Percentiles rank a stretch among this genome's conserved stretches.
These are phyloP conservation scores for Tetrapisispora iriomotensis DNA, from an alignment of 805 yeast genomes.

Conservation along the genomic window DNA sequence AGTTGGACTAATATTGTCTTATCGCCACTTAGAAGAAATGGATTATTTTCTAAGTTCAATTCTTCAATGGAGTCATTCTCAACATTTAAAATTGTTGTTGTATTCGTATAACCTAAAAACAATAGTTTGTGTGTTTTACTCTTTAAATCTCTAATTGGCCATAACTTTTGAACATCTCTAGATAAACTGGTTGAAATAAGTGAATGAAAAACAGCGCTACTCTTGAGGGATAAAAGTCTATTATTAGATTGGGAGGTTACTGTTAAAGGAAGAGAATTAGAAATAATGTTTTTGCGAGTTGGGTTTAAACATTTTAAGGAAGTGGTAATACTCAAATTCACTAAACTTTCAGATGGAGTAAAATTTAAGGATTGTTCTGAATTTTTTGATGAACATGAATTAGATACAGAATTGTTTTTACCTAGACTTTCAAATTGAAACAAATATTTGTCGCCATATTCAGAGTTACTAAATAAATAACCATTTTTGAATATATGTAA, in stretches of 20 bases:
- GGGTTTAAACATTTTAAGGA: conserved; percentile 42
- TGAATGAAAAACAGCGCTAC: conserved; percentile 52
- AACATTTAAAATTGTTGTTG: conserved; percentile 18
- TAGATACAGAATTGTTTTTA: conserved; percentile 37
- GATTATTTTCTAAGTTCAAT: conserved; percentile 53
- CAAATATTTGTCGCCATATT: conserved; percentile 52
- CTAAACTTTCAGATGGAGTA: conserved; percentile 31
- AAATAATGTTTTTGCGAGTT: conserved; percentile 33
- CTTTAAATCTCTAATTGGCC: conserved; percentile 45
- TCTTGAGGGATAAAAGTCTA: conserved; percentile 36
- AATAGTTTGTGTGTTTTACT: conserved; percentile 19
- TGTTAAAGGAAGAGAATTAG: conserved; percentile 18
- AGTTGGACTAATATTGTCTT: conserved; percentile 62
- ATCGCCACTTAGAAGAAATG: conserved; percentile 46
- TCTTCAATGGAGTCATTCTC: conserved; percentile 53
- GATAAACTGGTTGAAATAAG: conserved; percentile 75
- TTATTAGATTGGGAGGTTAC: conserved; percentile 24
- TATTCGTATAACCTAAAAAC: conserved; percentile 15
- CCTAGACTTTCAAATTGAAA: conserved; percentile 77
- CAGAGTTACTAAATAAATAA: conserved; percentile 57
- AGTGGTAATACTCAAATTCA: conserved; percentile 52
- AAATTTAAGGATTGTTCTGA: conserved; percentile 26
- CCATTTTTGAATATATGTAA: conserved; percentile 66
- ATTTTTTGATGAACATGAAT: conserved; percentile 21
- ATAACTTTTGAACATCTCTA: conserved; percentile 47